Evolutionary conservation across 345 rosid genomes (phyloP), one percentile per base, ranked within the genome.

Genomic region (Diplotaxis tenuifolia): DNA sequence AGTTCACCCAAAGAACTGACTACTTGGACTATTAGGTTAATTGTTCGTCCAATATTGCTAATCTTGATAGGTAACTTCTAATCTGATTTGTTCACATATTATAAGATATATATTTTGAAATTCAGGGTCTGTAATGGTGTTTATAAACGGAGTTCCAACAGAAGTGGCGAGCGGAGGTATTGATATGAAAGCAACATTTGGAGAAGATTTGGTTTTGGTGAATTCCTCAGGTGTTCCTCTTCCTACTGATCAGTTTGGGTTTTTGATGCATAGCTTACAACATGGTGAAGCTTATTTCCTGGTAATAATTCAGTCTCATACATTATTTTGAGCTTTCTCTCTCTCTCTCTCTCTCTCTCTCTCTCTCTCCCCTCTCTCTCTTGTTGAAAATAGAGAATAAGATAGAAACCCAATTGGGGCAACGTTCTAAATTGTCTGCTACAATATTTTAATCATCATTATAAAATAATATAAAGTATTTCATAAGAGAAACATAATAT

Each of bases 281-380:
- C 94, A 86, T 67, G 98, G 99, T 32, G 96, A 95, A 81, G 84
- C 93, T 84, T 95, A 95, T 81, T 95, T 89, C 82, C 92, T 92
- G 92, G 99, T 95, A 88, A 85, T 59, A 31, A 47, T 10, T 38
- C 52, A n/a, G 15, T 38, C 56, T 50, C 22, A 47, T 29, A 23
- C 19, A 9, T 25, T 25, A 25, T 25, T 25, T 25, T 50, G n/a
- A n/a, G n/a, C n/a, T n/a, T n/a, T 16, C 3, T 45, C 57, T 19
- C n/a, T n/a, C n/a, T 25, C 52, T 42, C 68, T 45, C 56, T 53
- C 27, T 50, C 56, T 19, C 25, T 50, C 45, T 18, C 18, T 40
- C 27, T 21, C n/a, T 69, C 50, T 69, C 18, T 76, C 52, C 4
- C 45, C 53, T 42, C 40, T 16, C 55, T 56, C 47, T 47, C 34